These are phyloP conservation scores for Zymoseptoria tritici DNA, from an alignment of 2,329 filamentous ascomycete species.

Conservation along the genomic window DNA sequence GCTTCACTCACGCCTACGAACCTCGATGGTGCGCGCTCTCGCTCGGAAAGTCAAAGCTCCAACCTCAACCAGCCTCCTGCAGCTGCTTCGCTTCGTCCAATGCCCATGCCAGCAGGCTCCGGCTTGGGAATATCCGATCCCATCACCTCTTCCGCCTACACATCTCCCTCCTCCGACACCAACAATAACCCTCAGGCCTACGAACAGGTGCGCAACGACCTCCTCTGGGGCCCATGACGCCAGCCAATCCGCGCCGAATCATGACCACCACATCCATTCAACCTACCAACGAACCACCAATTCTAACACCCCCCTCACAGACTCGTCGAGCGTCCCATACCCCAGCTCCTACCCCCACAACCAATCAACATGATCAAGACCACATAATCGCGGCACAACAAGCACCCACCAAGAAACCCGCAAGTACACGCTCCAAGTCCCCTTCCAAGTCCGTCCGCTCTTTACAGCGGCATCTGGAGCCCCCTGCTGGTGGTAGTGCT, in stretches of 20 bases:
- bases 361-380: too few species aligned
- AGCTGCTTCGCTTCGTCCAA: conserved; percentile 1
- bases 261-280: not conserved
- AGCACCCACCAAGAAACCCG: not conserved
- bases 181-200: conserved; percentile 22
- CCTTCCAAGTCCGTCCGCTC: conserved; percentile 27
- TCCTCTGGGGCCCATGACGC: conserved; percentile 2
- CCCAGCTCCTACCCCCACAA: not conserved
- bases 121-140: conserved; percentile 11
- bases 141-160: not conserved
- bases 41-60: conserved; percentile 19
- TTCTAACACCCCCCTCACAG: not conserved
- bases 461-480: conserved; percentile 25
- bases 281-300: not conserved
- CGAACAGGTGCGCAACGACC: conserved; percentile 34
- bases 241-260: too few species aligned
- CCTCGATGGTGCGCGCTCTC: conserved; percentile 9
- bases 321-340: not conserved
- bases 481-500: not conserved
- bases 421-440: conserved; percentile 20
- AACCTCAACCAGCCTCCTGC: conserved; percentile 7
- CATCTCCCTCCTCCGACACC: conserved; percentile 3
- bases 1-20: conserved; percentile 6
- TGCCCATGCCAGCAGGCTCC: conserved; percentile 9
- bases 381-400: too few species aligned